Evolutionary conservation across 306 rosid species (phyloP), one percentile per base, ranked within the genome.

Genomic region (Quercus suber): DNA sequence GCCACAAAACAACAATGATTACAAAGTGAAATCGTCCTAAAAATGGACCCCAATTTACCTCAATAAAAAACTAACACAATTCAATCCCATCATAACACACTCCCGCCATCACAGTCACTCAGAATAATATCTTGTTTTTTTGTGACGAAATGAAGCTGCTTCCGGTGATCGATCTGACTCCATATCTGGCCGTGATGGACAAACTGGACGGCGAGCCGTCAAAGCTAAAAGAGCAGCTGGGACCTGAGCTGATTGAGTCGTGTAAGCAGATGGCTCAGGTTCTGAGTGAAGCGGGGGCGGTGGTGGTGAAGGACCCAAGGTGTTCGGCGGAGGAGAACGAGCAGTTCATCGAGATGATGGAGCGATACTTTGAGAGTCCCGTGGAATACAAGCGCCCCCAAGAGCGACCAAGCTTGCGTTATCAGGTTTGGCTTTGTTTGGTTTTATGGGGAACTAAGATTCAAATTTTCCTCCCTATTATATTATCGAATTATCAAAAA

Each of bases 301-400:
- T 91, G 0, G 85, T 95, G 6, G 88, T 95, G 4, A 90, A 87
- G 82, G 98, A 95, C 33, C 97, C 99, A 2, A 82, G 99, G 67
- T 93, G 98, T 75, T 80, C 96, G 12, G 90, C 79, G 10, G 67
- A 91, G 61, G 99, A 95, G 77, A 91, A 95, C 77, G 96, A 95
- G 85, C 97, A 94, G 55, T 95, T 95, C 90, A 89, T 95, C 21
- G 91, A 93, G 60, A 93, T 93, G 99, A 93, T 95, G 98, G 99
- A 93, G 82, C 86, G 64, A 49, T 95, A 93, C 88, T 95, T 90
- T 78, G 71, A 89, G 14, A 13, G 81, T 20, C 92, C 98, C 0
- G 76, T 69, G 1, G 86, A 88, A 1, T 95, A 91, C 90, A 95
- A 95, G 76, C 82, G 78, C 13, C 89, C 69, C 14, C 99, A 95